Percentiles rank a stretch among this genome's conserved stretches.
phyloP scores from a whole-genome alignment of 2,329 filamentous ascomycete species.

The Lecanicillium sp. region DNA sequence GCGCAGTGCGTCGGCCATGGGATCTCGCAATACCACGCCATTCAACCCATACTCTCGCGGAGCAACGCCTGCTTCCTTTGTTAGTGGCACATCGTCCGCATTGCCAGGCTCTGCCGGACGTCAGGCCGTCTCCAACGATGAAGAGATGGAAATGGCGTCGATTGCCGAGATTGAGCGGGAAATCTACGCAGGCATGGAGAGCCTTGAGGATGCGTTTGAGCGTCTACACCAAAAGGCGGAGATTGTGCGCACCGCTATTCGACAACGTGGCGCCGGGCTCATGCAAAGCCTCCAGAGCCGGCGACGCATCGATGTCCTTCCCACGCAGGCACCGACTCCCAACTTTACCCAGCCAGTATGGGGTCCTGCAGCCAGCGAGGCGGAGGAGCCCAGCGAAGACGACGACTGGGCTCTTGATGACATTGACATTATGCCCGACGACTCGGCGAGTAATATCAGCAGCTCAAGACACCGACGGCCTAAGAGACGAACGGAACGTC shows the following conservation, averaged over 20 bases:
- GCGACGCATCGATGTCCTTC: conserved; percentile 47
- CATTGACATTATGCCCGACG: conserved; percentile 63
- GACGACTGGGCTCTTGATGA: conserved; percentile 49
- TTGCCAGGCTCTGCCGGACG: conserved; percentile 28
- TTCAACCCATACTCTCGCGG: conserved; percentile 46
- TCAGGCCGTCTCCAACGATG: conserved; percentile 74
- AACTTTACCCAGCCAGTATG: conserved; percentile 35
- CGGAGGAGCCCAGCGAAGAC: conserved; percentile 46
- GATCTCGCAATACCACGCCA: conserved; percentile 39
- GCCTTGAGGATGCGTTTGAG: conserved; percentile 89
- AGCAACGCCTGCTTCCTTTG: conserved; percentile 49
- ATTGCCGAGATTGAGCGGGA: conserved; percentile 88
- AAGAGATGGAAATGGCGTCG: conserved; percentile 86
- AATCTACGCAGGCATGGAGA: conserved; percentile 91
- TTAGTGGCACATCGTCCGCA: conserved; percentile 47
- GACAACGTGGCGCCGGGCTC: conserved; percentile 75
- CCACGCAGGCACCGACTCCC: conserved; percentile 37
- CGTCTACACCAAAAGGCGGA: conserved; percentile 81
- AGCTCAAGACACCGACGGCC: conserved; percentile 60
- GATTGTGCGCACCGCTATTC: conserved; percentile 66
- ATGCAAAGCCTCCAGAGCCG: conserved; percentile 55
- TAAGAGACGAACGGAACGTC: conserved; percentile 59
- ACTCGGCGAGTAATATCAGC: conserved; percentile 74
- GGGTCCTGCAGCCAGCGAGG: conserved; percentile 29
- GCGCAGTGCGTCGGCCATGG: conserved; percentile 31